Percentiles rank a stretch among this genome's conserved stretches.
phyloP scores from a whole-genome alignment of 2,329 filamentous ascomycete genomes.

The Pseudogymnoascus sp. region DNA sequence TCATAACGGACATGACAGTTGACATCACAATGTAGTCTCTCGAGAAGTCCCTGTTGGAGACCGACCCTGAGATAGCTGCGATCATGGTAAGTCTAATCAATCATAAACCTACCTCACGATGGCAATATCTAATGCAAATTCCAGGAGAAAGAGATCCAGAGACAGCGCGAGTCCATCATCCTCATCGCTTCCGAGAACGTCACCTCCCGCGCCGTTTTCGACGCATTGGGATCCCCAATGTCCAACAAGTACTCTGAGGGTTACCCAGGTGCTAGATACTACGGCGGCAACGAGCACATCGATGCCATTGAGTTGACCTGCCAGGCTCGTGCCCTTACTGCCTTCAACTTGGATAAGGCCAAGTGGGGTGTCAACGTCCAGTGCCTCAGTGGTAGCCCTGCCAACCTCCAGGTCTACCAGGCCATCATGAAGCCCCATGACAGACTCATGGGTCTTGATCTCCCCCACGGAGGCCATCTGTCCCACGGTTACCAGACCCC shows the following conservation, averaged over 20 bases:
- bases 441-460: conserved; percentile 92
- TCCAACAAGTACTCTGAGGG: conserved; percentile 99
- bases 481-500: conserved; percentile 98
- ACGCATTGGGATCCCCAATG: conserved; percentile 90
- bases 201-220: conserved; percentile 95
- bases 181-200: conserved; percentile 99
- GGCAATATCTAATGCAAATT: conserved; percentile 13
- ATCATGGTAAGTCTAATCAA: conserved; percentile 70
- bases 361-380: conserved; percentile 99
- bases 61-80: conserved; percentile 86
- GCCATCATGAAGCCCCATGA: conserved; percentile 94
- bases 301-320: conserved; percentile 92
- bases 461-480: conserved; percentile 92
- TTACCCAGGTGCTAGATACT: conserved; percentile 96
- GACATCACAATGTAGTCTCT: conserved; percentile 61
- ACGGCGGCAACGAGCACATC: conserved; percentile 98
- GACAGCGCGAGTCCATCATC: conserved; percentile 96
- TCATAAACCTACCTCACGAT: neutral
- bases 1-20: conserved; percentile 16
- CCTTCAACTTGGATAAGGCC: conserved; percentile 75
- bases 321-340: conserved; percentile 85
- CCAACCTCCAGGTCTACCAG: conserved; percentile 97
- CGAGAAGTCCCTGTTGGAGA: conserved; percentile 85
- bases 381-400: conserved; percentile 83
- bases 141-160: conserved; percentile 85